These are phyloP conservation scores for Exophiala dermatitidis DNA, from an alignment of 2,329 filamentous ascomycete species.

Conservation along the genomic window DNA sequence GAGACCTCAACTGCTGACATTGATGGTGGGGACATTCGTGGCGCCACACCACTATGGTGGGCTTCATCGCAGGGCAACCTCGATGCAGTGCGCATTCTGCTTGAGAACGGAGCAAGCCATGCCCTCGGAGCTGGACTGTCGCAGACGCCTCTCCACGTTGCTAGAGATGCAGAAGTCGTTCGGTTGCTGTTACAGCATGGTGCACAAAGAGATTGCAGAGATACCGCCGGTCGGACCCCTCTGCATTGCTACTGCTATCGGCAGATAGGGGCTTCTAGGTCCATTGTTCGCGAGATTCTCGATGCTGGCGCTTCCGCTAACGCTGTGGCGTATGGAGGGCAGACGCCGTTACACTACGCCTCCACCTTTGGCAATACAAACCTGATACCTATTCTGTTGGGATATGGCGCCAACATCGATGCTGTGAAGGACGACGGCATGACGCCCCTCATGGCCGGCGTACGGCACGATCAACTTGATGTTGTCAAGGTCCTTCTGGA, in stretches of 20 bases:
- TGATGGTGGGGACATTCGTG: constrained; percentile 1
- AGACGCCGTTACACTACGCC: constrained; percentile 21
- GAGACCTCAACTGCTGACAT: constrained; percentile 1
- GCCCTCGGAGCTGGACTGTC: neutral
- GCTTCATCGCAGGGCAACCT: constrained; percentile 3
- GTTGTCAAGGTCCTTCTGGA: constrained; percentile 19
- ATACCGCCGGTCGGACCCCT: constrained; percentile 16
- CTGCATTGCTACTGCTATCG: constrained; percentile 23
- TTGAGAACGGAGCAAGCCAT: constrained; percentile 3
- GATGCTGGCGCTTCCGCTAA: constrained; percentile 36
- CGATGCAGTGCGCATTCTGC: neutral
- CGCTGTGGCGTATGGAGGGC: constrained; percentile 30
- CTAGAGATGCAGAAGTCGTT: constrained; percentile 17
- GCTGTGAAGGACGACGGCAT: constrained; percentile 8
- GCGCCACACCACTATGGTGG: constrained; percentile 7
- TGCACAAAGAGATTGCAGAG: constrained; percentile 17
- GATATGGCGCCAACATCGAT: constrained; percentile 6
- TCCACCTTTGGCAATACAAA: constrained; percentile 2
- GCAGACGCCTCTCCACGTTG: constrained; percentile 6
- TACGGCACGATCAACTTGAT: constrained; percentile 17
- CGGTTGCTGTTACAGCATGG: constrained; percentile 22
- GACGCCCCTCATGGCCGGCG: constrained; percentile 15
- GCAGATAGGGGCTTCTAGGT: constrained; percentile 14
- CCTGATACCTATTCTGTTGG: constrained; percentile 8
- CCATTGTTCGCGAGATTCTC: constrained; percentile 33